Conservation (phyloP, 495 filamentous ascomycete species). For the Penicillium verhagenii region DNA sequence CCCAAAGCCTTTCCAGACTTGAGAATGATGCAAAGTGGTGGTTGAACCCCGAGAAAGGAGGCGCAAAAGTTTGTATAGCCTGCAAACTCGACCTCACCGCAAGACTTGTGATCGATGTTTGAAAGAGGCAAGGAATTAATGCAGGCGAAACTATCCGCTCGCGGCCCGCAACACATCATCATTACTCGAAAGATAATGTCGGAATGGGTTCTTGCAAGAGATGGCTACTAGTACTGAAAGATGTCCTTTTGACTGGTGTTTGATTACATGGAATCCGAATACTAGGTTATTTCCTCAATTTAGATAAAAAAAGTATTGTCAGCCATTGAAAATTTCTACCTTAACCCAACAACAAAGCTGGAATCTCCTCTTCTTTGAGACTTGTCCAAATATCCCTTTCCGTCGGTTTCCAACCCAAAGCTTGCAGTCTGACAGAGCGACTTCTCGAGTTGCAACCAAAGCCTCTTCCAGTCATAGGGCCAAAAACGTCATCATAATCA, state of each 20-base stretch:
- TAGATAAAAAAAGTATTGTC: no score
- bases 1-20: not conserved
- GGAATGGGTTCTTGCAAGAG: no score
- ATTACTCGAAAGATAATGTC: no score
- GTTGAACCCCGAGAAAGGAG: not conserved
- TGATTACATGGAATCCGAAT: no score
- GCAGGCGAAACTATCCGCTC: not conserved
- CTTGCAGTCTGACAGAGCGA: slow-evolving; percentile 27
- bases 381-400: slow-evolving; percentile 35
- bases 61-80: not conserved
- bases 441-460: slow-evolving; percentile 31
- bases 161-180: not conserved
- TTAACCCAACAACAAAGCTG: slow-evolving; percentile 28
- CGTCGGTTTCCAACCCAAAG: slow-evolving; percentile 31
- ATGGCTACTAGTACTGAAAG: no score
- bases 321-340: no score
- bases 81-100: not conserved
- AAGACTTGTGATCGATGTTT: not conserved
- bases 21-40: not conserved
- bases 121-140: not conserved
- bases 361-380: slow-evolving; percentile 39
- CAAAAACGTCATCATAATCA: slow-evolving; percentile 34
- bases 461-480: slow-evolving; percentile 12
- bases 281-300: no score
- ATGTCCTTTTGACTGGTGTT: no score